These are phyloP conservation scores for Ophiostoma fasciatum DNA, from an alignment of 2,329 filamentous ascomycete species.

Conservation along the genomic window DNA sequence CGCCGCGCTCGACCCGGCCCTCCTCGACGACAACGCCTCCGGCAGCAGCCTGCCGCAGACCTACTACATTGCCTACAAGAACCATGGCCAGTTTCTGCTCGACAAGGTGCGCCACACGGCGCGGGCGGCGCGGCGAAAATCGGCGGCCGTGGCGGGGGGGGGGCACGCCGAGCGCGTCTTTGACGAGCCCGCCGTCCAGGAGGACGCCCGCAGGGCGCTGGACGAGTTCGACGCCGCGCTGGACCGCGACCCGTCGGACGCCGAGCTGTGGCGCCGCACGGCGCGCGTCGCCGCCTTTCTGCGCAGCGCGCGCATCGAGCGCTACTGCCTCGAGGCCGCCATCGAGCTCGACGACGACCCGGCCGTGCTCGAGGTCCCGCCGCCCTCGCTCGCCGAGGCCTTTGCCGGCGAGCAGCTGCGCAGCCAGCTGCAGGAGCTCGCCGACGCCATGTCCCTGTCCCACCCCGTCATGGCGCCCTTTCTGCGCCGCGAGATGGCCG, in stretches of 20 bases:
- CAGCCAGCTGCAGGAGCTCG: conserved; percentile 35
- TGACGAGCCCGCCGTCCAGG: conserved; percentile 21
- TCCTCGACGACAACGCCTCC: conserved; percentile 53
- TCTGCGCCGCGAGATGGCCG: conserved; percentile 34
- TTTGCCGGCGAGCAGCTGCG: conserved; percentile 49
- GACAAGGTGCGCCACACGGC: conserved; percentile 46
- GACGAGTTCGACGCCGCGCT: conserved; percentile 43
- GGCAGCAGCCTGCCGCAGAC: conserved; percentile 78
- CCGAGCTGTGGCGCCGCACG: conserved; percentile 47
- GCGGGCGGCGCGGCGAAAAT: too few species aligned
- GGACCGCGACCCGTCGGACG: conserved; percentile 51
- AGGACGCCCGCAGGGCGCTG: conserved; percentile 31
- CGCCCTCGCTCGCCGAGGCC: conserved; percentile 46
- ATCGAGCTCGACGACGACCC: conserved; percentile 55
- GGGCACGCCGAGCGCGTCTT: conserved; percentile 17
- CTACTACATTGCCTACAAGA: conserved; percentile 88
- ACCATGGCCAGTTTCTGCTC: conserved; percentile 82
- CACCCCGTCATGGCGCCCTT: conserved; percentile 48
- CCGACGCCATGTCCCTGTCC: conserved; percentile 39
- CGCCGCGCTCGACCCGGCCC: conserved; percentile 37
- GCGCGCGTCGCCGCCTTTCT: conserved; percentile 44
- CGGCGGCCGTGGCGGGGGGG: background rate
- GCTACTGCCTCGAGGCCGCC: conserved; percentile 51
- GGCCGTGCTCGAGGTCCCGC: conserved; percentile 45
- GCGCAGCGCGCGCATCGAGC: conserved; percentile 38